A percentile compares a stretch with the other conserved stretches of the same genome.
Evolutionary conservation across 2,329 filamentous ascomycete genomes (phyloP).

Genomic region (Exophiala viscosa): DNA sequence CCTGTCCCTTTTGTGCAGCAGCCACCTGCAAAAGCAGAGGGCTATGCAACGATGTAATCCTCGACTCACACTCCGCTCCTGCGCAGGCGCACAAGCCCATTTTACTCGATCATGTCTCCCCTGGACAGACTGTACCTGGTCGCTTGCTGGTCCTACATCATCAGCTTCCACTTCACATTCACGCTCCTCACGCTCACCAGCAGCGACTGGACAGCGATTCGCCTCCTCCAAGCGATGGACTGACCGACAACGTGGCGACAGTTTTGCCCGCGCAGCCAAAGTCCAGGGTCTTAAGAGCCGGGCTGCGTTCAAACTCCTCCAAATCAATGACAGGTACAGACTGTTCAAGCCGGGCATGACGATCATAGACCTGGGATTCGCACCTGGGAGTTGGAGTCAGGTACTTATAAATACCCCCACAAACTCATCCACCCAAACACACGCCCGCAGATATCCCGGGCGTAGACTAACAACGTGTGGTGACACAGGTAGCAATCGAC

Average conservation of each 20-base stretch:
- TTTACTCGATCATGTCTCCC: slow-evolving; percentile 18
- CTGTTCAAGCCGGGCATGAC: slow-evolving; percentile 78
- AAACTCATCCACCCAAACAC: background rate
- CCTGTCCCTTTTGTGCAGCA: no score
- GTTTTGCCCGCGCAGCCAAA: slow-evolving; percentile 69
- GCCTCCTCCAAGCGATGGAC: slow-evolving; percentile 58
- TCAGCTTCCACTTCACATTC: slow-evolving; percentile 26
- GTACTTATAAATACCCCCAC: slow-evolving; percentile 34
- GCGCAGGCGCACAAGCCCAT: background rate
- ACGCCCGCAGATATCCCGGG: no score
- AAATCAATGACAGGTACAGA: slow-evolving; percentile 78
- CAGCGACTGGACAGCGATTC: slow-evolving; percentile 7
- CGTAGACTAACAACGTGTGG: background rate
- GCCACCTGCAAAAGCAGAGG: slow-evolving; percentile 1
- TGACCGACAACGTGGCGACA: slow-evolving; percentile 69
- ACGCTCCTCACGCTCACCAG: slow-evolving; percentile 13
- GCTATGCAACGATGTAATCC: slow-evolving; percentile 26
- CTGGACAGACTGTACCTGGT: slow-evolving; percentile 27
- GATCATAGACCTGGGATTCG: slow-evolving; percentile 86
- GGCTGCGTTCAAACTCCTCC: slow-evolving; percentile 87
- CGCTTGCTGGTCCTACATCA: slow-evolving; percentile 27
- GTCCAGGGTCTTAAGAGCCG: slow-evolving; percentile 80
- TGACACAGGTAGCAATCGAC: slow-evolving; percentile 69
- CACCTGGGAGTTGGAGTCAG: slow-evolving; percentile 70
- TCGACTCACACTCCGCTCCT: slow-evolving; percentile 5